Base-by-base conservation (phyloP, 352 stramenopile species). In the Peronospora tabacina region DNA sequence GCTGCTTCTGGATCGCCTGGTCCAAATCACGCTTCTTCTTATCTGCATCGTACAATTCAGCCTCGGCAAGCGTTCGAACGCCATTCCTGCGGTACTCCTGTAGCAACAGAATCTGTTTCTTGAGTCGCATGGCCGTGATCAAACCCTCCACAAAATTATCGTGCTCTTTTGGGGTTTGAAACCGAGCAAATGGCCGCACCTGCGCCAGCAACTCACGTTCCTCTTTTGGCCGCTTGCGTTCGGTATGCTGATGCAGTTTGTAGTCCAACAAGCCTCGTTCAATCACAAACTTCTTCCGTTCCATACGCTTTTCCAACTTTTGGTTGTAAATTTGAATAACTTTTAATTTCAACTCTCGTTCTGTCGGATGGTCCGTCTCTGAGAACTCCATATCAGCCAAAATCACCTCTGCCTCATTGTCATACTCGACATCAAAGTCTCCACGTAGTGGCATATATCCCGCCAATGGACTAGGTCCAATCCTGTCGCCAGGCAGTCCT, bases 391-490 rank as follows among this genome's bases (percentile, higher is more conserved):
- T 98, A 64, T 98, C 95, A 7, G 90, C 89, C 19, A 99, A 61
- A 28, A 97, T 88, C 41, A 97, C 45, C 69, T 99, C 96, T 1
- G 95, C 95, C 41, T 98, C 94, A 54, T 99, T 98, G 47, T 98
- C 91, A 66, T 96, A 97, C 73, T 99, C 96, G 29, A 98, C 87
- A 52, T 99, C 96, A 75, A 98, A 98, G 55, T 98, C 95, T 8
- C 92, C 88, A 49, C 96, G 89, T 19, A 97, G 78, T 7, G 95
- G 94, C 90, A 98, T 98, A 70, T 98, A 99, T 13, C 96, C 96
- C 0, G 87, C 81, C 11, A 93, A 48, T 38, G 68, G 59, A 41
- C 62, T 61, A 0, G 57, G 42, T 24, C 43, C 55, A 40, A 39
- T 59, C 20, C 58, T 52, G 40, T 68, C 61, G 42, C 44, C 53